Percentiles rank a stretch among this genome's conserved stretches.
phyloP scores from a whole-genome alignment of 2,329 filamentous ascomycete genomes.

The Epichloe elymi region DNA sequence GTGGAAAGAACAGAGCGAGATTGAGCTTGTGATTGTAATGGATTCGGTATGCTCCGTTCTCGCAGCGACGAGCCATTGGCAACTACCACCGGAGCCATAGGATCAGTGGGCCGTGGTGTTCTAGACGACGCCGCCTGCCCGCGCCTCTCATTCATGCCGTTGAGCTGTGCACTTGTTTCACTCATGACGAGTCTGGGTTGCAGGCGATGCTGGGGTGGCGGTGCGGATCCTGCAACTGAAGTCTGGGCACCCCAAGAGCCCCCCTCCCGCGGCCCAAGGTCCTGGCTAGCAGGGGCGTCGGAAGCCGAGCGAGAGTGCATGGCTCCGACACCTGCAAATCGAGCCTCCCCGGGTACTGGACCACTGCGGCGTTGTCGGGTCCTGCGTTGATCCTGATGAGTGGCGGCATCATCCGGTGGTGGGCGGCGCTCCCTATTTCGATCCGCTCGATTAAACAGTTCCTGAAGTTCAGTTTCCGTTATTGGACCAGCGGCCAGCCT shows the following conservation, averaged over 20 bases:
- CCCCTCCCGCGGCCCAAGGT: background rate
- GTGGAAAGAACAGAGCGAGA: background rate
- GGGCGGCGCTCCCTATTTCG: slow-evolving; percentile 13
- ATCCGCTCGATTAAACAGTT: slow-evolving; percentile 7
- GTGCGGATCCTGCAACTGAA: background rate
- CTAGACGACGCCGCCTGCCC: background rate
- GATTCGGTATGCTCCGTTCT: background rate
- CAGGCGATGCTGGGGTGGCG: background rate
- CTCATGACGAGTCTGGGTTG: background rate
- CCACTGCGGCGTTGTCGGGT: slow-evolving; percentile 15
- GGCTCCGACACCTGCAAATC: background rate
- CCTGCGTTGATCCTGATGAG: slow-evolving; percentile 17
- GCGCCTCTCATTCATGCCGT: background rate
- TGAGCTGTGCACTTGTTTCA: background rate
- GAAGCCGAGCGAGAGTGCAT: background rate
- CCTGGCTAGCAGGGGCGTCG: background rate
- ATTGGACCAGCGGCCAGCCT: slow-evolving; percentile 8
- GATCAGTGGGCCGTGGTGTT: background rate
- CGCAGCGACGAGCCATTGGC: slow-evolving; percentile 3
- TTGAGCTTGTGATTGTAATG: background rate
- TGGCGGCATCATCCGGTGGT: slow-evolving; percentile 14
- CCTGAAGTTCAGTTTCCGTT: slow-evolving; percentile 8
- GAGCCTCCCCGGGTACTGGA: background rate
- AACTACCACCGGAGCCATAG: background rate
- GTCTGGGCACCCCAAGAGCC: background rate